Evolutionary conservation across 257 asterid species (phyloP).

Genomic region (Schizonepeta tenuifolia): DNA sequence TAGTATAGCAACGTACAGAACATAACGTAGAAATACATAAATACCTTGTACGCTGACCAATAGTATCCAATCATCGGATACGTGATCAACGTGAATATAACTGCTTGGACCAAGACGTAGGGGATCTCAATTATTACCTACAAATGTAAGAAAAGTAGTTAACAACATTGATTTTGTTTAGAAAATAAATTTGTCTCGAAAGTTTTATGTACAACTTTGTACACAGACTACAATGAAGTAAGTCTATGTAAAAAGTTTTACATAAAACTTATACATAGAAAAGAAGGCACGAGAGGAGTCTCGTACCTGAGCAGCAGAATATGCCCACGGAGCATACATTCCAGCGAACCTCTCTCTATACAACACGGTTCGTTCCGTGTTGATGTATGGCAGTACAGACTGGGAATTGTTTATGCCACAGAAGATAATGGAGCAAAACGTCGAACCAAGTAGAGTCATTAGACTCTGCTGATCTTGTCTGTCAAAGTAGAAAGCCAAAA

Average conservation of each 20-base stretch:
- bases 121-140: constrained; percentile 66
- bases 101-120: constrained; percentile 47
- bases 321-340: constrained; percentile 70
- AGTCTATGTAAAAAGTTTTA: no score
- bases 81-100: constrained; percentile 49
- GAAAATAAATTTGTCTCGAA: no score
- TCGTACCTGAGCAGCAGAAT: constrained; percentile 60
- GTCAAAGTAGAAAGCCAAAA: background rate
- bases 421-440: constrained; percentile 44
- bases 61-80: constrained; percentile 68
- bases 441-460: constrained; percentile 52
- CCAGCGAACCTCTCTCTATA: constrained; percentile 63
- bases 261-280: no score
- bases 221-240: no score
- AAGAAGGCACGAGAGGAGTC: no score
- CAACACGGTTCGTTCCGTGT: constrained; percentile 52
- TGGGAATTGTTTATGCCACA: constrained; percentile 55
- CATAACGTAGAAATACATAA: constrained; percentile 53
- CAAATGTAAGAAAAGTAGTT: background rate
- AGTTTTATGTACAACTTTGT: no score
- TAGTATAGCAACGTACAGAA: constrained; percentile 55
- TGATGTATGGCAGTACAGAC: constrained; percentile 49
- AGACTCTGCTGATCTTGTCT: constrained; percentile 57
- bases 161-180: no score
- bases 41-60: constrained; percentile 51